These are phyloP conservation scores for Suhomyces chickasaworum DNA, from an alignment of 1,139 yeast genomes.

Conservation along the genomic window DNA sequence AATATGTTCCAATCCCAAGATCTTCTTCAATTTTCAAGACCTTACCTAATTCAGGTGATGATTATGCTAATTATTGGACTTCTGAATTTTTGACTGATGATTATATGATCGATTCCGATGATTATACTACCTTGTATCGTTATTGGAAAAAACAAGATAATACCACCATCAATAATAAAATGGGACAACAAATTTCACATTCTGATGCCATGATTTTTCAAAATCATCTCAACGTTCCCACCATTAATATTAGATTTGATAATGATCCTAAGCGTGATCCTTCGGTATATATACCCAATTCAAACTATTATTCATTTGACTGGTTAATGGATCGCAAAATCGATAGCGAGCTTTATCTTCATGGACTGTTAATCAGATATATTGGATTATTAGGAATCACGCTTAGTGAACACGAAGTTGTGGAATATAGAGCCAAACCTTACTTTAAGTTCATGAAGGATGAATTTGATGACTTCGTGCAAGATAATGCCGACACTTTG, in stretches of 20 bases:
- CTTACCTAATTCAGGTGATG: slow-evolving; percentile 11
- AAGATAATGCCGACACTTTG: slow-evolving; percentile 17
- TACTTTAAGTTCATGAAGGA: slow-evolving; percentile 26
- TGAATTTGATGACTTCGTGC: slow-evolving; percentile 23
- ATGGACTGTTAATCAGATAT: slow-evolving; percentile 42
- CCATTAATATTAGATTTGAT: slow-evolving; percentile 38
- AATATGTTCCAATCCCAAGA: slow-evolving; percentile 39
- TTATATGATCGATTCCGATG: slow-evolving; percentile 20
- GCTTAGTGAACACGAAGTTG: slow-evolving; percentile 47
- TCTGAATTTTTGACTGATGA: slow-evolving; percentile 11
- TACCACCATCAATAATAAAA: slow-evolving; percentile 32
- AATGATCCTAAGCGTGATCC: slow-evolving; percentile 34
- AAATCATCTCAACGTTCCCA: slow-evolving; percentile 35
- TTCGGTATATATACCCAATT: slow-evolving; percentile 37
- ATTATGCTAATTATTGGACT: background rate
- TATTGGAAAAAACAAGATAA: slow-evolving; percentile 44
- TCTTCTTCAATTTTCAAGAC: slow-evolving; percentile 19
- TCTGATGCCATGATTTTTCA: slow-evolving; percentile 41
- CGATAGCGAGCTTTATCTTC: slow-evolving; percentile 35
- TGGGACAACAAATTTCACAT: slow-evolving; percentile 29
- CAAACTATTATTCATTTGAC: slow-evolving; percentile 38
- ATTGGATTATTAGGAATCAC: slow-evolving; percentile 41
- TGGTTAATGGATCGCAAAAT: slow-evolving; percentile 35
- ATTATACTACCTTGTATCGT: slow-evolving; percentile 33
- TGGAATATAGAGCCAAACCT: slow-evolving; percentile 29